These are phyloP conservation scores for Anthracocystis panici-leucophaei DNA, from an alignment of 1,284 basidiomycete genomes.

Conservation along the genomic window DNA sequence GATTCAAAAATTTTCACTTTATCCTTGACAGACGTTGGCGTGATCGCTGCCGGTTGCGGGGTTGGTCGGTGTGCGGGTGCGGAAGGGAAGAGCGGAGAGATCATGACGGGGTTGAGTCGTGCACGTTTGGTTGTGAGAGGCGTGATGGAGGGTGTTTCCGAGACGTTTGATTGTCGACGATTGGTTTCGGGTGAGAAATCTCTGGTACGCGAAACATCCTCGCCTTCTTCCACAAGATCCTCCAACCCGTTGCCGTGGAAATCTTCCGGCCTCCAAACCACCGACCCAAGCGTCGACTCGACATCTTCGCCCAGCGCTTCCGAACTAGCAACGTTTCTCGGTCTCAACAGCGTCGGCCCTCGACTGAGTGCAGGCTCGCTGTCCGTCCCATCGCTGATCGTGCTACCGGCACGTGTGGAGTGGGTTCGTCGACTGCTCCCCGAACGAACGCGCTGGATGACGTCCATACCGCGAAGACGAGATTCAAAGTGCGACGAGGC, in stretches of 20 bases:
- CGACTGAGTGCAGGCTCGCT: constrained; percentile 33
- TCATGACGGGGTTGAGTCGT: constrained; percentile 50
- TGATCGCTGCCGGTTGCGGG: background rate
- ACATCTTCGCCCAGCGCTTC: constrained; percentile 16
- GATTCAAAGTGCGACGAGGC: constrained; percentile 57
- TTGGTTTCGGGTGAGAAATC: background rate
- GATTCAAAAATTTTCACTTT: constrained; percentile 56
- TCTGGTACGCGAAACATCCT: background rate
- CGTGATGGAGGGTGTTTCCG: constrained; percentile 58
- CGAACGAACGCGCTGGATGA: constrained; percentile 59
- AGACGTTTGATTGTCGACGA: constrained; percentile 23
- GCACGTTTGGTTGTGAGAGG: constrained; percentile 62
- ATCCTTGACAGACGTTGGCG: constrained; percentile 34
- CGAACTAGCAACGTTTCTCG: constrained; percentile 22
- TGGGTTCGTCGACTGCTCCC: constrained; percentile 46
- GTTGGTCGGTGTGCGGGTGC: constrained; percentile 6
- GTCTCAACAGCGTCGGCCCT: constrained; percentile 33
- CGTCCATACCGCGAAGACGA: constrained; percentile 56
- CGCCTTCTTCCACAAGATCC: constrained; percentile 20
- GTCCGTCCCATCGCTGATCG: constrained; percentile 30
- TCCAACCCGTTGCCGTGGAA: constrained; percentile 13
- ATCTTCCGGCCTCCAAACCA: constrained; percentile 42
- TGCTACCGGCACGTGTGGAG: constrained; percentile 36
- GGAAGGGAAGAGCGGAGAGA: constrained; percentile 50
- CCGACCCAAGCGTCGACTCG: constrained; percentile 29